Conservation (phyloP, 2,329 filamentous ascomycete genomes). For the Diaporthe sp. region DNA sequence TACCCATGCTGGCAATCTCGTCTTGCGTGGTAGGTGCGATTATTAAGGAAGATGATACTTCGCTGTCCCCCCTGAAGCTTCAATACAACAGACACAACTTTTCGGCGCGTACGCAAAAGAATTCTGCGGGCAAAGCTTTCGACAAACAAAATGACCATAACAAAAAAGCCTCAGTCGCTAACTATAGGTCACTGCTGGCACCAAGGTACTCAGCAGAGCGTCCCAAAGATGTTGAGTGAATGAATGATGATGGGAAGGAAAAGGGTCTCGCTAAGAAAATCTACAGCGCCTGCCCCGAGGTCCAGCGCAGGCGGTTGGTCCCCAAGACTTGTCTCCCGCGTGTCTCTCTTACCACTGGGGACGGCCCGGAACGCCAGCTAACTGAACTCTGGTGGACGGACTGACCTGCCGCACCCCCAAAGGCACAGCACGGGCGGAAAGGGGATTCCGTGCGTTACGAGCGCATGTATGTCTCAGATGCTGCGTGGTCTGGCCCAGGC, state of each 20-base stretch:
- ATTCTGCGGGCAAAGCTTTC: neutral
- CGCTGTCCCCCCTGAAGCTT: neutral
- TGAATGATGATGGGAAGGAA: neutral
- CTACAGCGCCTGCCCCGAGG: neutral
- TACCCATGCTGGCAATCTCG: neutral
- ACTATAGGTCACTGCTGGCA: neutral
- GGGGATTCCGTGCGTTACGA: neutral
- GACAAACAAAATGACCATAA: neutral
- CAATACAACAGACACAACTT: neutral
- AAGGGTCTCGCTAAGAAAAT: neutral
- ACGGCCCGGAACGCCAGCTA: slow-evolving; percentile 12
- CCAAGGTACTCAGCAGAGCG: neutral
- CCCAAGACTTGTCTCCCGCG: neutral
- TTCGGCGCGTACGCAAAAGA: neutral
- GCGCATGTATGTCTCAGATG: slow-evolving; percentile 4
- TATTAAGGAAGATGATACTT: neutral
- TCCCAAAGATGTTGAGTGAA: neutral
- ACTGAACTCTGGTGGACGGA: neutral
- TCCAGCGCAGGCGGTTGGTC: neutral
- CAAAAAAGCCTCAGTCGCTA: neutral
- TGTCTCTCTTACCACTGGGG: slow-evolving; percentile 12
- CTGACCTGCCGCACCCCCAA: neutral
- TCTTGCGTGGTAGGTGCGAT: neutral
- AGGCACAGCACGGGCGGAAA: neutral
- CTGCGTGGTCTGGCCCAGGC: neutral